These are phyloP conservation scores for Botrytis tulipae DNA, from an alignment of 2,329 filamentous ascomycete species.

Conservation along the genomic window DNA sequence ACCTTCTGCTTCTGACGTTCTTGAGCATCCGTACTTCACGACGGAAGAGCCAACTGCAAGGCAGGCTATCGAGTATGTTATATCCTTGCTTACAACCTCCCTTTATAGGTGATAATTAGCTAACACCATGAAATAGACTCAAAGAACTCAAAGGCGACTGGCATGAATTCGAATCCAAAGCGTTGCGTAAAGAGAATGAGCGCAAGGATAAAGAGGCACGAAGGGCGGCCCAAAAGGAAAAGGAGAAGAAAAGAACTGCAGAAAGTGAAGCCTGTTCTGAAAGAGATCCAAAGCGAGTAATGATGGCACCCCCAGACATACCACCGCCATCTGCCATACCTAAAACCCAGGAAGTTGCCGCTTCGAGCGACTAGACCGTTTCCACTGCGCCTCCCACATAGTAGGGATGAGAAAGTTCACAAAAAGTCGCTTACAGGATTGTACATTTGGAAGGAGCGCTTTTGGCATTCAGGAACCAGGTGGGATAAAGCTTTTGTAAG, in stretches of 20 bases:
- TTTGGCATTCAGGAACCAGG: background rate
- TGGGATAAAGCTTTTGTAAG: conserved; percentile 15
- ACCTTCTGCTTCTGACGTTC: conserved; percentile 78
- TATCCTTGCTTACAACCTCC: background rate
- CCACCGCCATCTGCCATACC: conserved; percentile 16
- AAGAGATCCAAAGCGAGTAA: conserved; percentile 34
- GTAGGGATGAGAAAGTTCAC: background rate
- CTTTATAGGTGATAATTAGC: conserved; percentile 1
- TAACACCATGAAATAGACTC: conserved; percentile 49
- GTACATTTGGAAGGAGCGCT: conserved; percentile 7
- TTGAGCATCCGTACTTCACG: conserved; percentile 86
- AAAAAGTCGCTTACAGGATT: conserved; percentile 3
- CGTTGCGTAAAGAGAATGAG: conserved; percentile 85
- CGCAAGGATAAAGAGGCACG: conserved; percentile 49
- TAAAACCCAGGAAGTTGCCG: background rate
- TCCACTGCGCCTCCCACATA: background rate
- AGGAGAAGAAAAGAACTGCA: conserved; percentile 36
- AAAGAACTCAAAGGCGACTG: conserved; percentile 85
- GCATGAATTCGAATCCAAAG: conserved; percentile 99
- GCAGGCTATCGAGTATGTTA: conserved; percentile 76
- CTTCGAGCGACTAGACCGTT: background rate
- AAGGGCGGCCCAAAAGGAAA: conserved; percentile 36
- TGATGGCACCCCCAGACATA: conserved; percentile 28
- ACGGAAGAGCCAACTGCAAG: conserved; percentile 73
- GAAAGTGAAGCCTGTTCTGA: conserved; percentile 28